These are phyloP conservation scores for Blastobotrys capitulatus DNA, from an alignment of 1,139 yeast genomes.

Conservation along the genomic window DNA sequence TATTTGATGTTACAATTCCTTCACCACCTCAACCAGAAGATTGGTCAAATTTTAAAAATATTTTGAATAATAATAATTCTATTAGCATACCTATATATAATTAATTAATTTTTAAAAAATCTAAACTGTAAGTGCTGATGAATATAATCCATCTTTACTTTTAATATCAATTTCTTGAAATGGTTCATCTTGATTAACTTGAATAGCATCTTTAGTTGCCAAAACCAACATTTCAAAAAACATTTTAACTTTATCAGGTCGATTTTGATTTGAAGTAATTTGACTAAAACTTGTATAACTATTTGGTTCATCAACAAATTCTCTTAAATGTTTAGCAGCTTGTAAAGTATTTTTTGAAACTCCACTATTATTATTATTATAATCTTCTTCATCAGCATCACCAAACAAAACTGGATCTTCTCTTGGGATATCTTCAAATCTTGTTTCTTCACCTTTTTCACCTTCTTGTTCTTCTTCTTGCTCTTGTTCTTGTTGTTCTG, in stretches of 20 bases:
- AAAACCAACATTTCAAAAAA: conserved; percentile 80
- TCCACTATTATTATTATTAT: conserved; percentile 12
- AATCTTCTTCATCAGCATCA: conserved; percentile 11
- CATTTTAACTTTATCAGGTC: conserved; percentile 39
- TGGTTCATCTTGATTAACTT: conserved; percentile 53
- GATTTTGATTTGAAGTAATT: conserved; percentile 16
- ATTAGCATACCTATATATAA: not conserved
- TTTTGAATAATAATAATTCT: not conserved
- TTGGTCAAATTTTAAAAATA: conserved; percentile 3
- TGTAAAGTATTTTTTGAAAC: conserved; percentile 48
- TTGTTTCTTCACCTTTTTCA: not conserved
- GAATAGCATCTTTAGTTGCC: conserved; percentile 71
- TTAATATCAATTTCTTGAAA: conserved; percentile 56
- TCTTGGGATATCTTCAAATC: not conserved
- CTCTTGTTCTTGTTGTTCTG: not conserved
- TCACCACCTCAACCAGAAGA: conserved; percentile 7
- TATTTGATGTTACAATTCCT: conserved; percentile 24
- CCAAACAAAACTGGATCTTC: conserved; percentile 13
- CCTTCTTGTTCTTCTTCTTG: conserved; percentile 2
- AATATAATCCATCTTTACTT: conserved; percentile 46
- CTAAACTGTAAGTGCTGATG: not conserved
- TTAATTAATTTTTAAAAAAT: not conserved
- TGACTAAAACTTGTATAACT: conserved; percentile 18
- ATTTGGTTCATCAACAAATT: conserved; percentile 27
- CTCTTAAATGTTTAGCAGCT: conserved; percentile 49